phyloP scores from a whole-genome alignment of 805 yeast species.

The Cyberlindnera xylosilytica region DNA sequence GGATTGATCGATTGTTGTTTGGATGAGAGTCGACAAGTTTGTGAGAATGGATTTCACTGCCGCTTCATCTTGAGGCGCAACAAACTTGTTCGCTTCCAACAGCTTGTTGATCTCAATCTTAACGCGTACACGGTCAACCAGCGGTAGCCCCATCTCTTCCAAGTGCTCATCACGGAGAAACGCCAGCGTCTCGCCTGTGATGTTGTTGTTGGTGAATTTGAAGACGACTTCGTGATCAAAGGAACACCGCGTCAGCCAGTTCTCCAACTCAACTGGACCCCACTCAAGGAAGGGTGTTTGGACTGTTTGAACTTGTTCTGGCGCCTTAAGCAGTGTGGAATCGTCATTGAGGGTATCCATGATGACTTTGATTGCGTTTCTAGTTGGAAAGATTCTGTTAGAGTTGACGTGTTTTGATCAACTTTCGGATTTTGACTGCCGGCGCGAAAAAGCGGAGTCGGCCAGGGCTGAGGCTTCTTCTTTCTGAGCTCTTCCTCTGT shows the following conservation, averaged over 20 bases:
- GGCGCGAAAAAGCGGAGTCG: too few species aligned
- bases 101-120: conserved; percentile 59
- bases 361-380: too few species aligned
- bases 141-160: conserved; percentile 61
- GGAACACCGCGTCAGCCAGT: conserved; percentile 21
- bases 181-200: conserved; percentile 71
- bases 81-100: conserved; percentile 22
- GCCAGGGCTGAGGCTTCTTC: too few species aligned
- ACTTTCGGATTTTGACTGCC: too few species aligned
- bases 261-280: conserved; percentile 25
- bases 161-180: conserved; percentile 69
- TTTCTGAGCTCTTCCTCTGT: too few species aligned
- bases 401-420: too few species aligned
- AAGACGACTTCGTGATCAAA: conserved; percentile 19
- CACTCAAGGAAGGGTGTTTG: conserved; percentile 18
- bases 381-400: too few species aligned
- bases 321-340: conserved; percentile 5
- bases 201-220: conserved; percentile 51
- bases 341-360: conserved; percentile 5
- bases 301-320: background rate
- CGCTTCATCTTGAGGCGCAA: conserved; percentile 12
- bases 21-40: conserved; percentile 17
- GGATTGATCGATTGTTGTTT: conserved; percentile 11
- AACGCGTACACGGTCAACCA: conserved; percentile 56
- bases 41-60: conserved; percentile 12